A percentile compares a stretch with the other conserved stretches of the same genome.
These are phyloP conservation scores for Dalbergia cultrata DNA, from an alignment of 306 rosid species.

Conservation along the genomic window DNA sequence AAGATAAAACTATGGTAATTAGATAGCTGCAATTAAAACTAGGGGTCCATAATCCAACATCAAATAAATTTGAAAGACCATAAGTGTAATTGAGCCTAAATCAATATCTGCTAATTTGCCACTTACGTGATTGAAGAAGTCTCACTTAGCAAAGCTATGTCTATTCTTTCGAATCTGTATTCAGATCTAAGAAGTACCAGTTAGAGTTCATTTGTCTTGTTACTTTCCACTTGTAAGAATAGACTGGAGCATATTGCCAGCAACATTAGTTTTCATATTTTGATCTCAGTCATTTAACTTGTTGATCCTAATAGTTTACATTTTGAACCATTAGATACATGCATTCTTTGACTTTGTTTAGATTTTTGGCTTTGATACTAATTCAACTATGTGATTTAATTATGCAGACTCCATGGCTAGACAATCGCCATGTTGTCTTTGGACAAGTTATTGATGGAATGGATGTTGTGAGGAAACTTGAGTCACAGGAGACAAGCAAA, in stretches of 20 bases:
- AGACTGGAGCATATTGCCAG: background rate
- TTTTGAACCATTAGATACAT: background rate
- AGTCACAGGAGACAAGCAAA: constrained; percentile 74
- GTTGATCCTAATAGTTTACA: background rate
- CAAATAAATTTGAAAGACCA: background rate
- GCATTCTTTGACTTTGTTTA: constrained; percentile 32
- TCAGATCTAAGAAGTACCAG: background rate
- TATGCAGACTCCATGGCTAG: constrained; percentile 89
- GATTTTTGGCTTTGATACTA: constrained; percentile 36
- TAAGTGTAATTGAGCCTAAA: background rate
- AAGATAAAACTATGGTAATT: background rate
- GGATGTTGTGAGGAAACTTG: constrained; percentile 70
- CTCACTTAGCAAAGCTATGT: background rate
- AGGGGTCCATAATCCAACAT: background rate
- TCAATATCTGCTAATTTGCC: background rate
- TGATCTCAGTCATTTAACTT: constrained; percentile 7
- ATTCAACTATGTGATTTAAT: constrained; percentile 42
- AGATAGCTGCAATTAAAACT: background rate
- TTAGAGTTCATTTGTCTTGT: background rate
- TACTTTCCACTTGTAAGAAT: background rate
- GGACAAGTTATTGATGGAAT: constrained; percentile 79
- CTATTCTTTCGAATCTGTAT: background rate
- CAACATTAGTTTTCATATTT: constrained; percentile 18
- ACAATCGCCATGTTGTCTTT: constrained; percentile 81
- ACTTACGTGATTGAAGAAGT: background rate